Percentiles rank a stretch among this genome's conserved stretches.
phyloP scores from a whole-genome alignment of 164 flowering plant species.

The Vitis rotundifolia region DNA sequence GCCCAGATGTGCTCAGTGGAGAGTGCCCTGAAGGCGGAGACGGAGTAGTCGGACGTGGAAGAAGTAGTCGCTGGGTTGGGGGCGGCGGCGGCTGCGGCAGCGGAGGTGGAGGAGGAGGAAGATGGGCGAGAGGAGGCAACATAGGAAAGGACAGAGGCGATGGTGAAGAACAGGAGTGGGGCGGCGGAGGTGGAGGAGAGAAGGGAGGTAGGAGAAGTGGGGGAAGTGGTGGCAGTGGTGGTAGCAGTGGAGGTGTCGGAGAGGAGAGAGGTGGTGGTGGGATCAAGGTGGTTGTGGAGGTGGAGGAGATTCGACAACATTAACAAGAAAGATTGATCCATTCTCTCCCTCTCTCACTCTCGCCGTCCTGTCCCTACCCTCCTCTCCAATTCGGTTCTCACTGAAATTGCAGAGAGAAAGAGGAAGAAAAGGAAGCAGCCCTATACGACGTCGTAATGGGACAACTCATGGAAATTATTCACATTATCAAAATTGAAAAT shows the following conservation, averaged over 20 bases:
- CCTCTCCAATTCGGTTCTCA: no score
- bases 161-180: constrained; percentile 58
- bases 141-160: constrained; percentile 61
- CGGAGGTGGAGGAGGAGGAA: constrained; percentile 12
- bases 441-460: no score
- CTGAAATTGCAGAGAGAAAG: not conserved
- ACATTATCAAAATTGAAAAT: no score
- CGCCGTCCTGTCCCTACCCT: constrained; percentile 12
- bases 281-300: constrained; percentile 85
- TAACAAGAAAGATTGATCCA: constrained; percentile 75
- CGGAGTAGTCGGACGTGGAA: constrained; percentile 40
- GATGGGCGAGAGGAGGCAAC: constrained; percentile 29
- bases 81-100: constrained; percentile 22
- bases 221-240: constrained; percentile 30
- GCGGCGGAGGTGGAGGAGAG: constrained; percentile 53
- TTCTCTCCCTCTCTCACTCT: constrained; percentile 20
- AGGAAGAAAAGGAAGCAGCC: not conserved
- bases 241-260: constrained; percentile 27
- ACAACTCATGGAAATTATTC: no score
- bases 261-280: constrained; percentile 59
- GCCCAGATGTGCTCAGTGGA: constrained; percentile 87
- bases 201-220: constrained; percentile 34
- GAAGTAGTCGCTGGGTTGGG: constrained; percentile 13
- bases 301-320: constrained; percentile 93
- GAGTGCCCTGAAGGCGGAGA: constrained; percentile 80